Percentiles rank a stretch among this genome's conserved stretches.
Conservation (phyloP, 805 yeast species). For the Metschnikowia kofuensis region DNA sequence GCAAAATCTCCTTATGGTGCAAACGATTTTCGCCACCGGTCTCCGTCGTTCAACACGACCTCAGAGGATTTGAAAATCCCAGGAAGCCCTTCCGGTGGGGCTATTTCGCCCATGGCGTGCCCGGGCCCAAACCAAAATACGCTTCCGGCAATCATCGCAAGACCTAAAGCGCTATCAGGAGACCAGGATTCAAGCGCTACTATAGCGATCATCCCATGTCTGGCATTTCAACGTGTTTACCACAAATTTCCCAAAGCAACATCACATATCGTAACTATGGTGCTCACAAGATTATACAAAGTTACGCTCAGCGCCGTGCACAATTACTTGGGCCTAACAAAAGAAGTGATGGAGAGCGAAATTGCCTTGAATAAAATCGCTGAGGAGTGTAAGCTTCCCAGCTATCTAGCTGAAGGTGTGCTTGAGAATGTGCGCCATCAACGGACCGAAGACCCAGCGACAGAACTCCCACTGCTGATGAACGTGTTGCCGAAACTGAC, state of each 20-base stretch:
- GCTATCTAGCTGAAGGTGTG: conserved; percentile 58
- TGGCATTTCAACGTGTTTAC: conserved; percentile 72
- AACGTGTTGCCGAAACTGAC: conserved; percentile 15
- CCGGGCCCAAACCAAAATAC: not conserved
- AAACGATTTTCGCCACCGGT: not conserved
- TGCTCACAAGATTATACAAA: conserved; percentile 77
- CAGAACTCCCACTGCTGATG: conserved; percentile 9
- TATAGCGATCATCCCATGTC: conserved; percentile 86
- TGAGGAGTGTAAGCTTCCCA: conserved; percentile 46
- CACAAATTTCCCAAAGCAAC: conserved; percentile 81
- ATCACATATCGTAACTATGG: conserved; percentile 92
- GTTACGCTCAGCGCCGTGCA: conserved; percentile 92
- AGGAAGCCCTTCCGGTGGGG: too few species aligned
- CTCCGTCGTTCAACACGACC: conserved; percentile 4
- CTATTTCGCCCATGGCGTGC: too few species aligned
- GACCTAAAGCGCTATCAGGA: conserved; percentile 45
- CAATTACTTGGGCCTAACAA: conserved; percentile 78
- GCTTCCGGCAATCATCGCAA: conserved; percentile 56
- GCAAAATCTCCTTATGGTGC: not conserved
- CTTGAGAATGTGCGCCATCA: conserved; percentile 36
- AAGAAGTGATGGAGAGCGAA: conserved; percentile 79
- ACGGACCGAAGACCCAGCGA: conserved; percentile 6
- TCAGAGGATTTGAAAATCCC: not conserved
- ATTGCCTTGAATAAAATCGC: conserved; percentile 49
- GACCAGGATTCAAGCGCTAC: conserved; percentile 50